Conservation (phyloP, 225 moss, liverwort and hornwort genomes). For the Pleurozium schreberi region DNA sequence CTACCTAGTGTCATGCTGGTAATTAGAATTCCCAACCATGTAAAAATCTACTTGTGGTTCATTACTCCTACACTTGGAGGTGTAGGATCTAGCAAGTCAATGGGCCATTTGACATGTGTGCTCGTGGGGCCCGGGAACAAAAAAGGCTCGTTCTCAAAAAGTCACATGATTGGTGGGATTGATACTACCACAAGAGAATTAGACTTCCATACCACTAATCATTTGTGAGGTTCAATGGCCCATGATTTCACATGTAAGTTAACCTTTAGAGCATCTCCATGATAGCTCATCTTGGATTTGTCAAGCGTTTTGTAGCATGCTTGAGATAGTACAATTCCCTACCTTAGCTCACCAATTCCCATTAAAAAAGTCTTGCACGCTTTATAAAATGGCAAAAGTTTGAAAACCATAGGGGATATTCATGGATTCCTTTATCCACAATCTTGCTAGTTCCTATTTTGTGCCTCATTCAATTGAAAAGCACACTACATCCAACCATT, state of each 20-base stretch:
- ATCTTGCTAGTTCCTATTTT: background rate
- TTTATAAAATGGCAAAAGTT: background rate
- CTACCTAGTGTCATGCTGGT: too few species aligned
- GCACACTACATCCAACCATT: background rate
- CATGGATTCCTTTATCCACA: background rate
- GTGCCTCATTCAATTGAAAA: too few species aligned
- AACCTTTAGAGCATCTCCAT: background rate
- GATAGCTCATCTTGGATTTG: accelerated
- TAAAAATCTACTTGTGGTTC: too few species aligned
- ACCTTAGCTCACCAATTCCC: background rate
- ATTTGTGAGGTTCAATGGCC: accelerated
- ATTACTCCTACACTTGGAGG: too few species aligned
- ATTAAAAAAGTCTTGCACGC: background rate
- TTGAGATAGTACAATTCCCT: background rate
- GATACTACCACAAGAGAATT: accelerated
- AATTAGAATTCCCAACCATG: too few species aligned
- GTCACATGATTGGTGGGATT: background rate
- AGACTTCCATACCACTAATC: background rate
- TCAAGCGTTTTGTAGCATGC: accelerated
- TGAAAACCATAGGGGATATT: background rate
- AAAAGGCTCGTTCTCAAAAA: too few species aligned
- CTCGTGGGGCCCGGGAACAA: too few species aligned
- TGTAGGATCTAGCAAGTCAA: too few species aligned
- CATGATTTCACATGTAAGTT: accelerated
- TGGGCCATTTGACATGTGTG: too few species aligned